A percentile compares a stretch with the other conserved stretches of the same genome.
These are phyloP conservation scores for Dactylellina leptospora DNA, from an alignment of 2,329 filamentous ascomycete genomes.

Conservation along the genomic window DNA sequence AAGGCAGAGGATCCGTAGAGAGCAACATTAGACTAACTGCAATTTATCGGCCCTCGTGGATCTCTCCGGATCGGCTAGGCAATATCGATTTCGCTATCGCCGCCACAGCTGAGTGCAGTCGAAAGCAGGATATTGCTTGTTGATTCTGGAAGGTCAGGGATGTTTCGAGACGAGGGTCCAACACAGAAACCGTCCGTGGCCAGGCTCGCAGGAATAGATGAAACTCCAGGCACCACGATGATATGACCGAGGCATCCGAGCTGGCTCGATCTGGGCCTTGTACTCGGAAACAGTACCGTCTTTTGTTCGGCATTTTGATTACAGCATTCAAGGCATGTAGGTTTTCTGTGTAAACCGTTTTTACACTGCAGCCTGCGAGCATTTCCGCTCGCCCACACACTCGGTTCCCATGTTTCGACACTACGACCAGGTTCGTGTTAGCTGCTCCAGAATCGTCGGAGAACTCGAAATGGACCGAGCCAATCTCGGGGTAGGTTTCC, in stretches of 20 bases:
- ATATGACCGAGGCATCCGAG: constrained; percentile 2
- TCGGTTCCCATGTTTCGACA: constrained; percentile 19
- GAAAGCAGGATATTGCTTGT: constrained; percentile 13
- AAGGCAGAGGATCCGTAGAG: neutral
- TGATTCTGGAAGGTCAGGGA: constrained; percentile 11
- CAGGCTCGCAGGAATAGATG: constrained; percentile 35
- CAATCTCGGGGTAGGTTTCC: constrained; percentile 5
- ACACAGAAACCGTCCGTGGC: constrained; percentile 13
- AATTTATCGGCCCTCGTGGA: constrained; percentile 15
- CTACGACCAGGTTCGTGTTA: constrained; percentile 22
- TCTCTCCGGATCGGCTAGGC: constrained; percentile 25
- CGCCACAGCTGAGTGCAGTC: too few relatives aligned
- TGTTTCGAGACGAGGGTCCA: constrained; percentile 36
- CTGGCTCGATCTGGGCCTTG: neutral
- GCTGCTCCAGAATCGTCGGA: constrained; percentile 43
- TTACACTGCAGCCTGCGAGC: neutral
- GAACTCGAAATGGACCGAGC: constrained; percentile 10
- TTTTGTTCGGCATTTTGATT: too few relatives aligned
- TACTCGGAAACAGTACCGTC: constrained; percentile 9
- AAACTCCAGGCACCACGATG: constrained; percentile 29
- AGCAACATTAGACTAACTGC: constrained; percentile 46
- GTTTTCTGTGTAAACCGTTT: neutral
- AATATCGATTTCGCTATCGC: constrained; percentile 19
- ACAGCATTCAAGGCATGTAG: neutral
- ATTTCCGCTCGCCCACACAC: neutral